Percentiles rank a stretch among this genome's conserved stretches.
phyloP scores from a whole-genome alignment of 1,284 basidiomycete species.

The Heterobasidion irregulare region DNA sequence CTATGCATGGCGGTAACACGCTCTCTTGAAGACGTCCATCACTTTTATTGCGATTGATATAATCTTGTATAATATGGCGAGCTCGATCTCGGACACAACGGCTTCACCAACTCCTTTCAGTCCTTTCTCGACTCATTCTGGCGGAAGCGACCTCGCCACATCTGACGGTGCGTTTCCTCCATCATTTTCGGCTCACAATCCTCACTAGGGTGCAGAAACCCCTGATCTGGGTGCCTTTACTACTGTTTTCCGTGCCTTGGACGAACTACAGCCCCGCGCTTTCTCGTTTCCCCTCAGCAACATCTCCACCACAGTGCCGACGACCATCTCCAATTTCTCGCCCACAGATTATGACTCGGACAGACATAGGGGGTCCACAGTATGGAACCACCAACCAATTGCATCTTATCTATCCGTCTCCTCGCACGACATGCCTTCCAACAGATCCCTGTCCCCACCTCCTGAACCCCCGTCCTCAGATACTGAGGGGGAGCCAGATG shows the following conservation, averaged over 20 bases:
- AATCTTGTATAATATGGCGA: conserved; percentile 16
- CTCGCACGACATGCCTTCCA: conserved; percentile 15
- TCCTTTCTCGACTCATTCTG: conserved; percentile 41
- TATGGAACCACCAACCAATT: conserved; percentile 58
- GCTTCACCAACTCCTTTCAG: conserved; percentile 37
- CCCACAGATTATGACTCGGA: conserved; percentile 36
- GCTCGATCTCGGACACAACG: conserved; percentile 30
- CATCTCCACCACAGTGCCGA: conserved; percentile 20
- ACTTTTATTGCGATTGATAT: neutral
- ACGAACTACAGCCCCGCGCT: conserved; percentile 39
- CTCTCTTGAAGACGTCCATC: neutral
- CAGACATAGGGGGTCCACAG: conserved; percentile 41
- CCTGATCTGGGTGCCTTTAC: conserved; percentile 73
- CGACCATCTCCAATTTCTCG: conserved; percentile 22
- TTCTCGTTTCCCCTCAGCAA: conserved; percentile 11
- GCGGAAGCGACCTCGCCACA: conserved; percentile 48
- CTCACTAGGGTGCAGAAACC: conserved; percentile 35
- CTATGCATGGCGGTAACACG: neutral
- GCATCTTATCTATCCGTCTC: conserved; percentile 44
- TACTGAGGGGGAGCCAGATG: conserved; percentile 18
- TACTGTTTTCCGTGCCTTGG: conserved; percentile 61
- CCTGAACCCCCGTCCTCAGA: conserved; percentile 21
- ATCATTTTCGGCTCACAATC: conserved; percentile 4
- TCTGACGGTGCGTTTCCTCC: conserved; percentile 47
- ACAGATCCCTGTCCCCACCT: conserved; percentile 15